A percentile compares a stretch with the other conserved stretches of the same genome.
Evolutionary conservation across 2,329 filamentous ascomycete species (phyloP).

Genomic region (Arachnomyces sp.): DNA sequence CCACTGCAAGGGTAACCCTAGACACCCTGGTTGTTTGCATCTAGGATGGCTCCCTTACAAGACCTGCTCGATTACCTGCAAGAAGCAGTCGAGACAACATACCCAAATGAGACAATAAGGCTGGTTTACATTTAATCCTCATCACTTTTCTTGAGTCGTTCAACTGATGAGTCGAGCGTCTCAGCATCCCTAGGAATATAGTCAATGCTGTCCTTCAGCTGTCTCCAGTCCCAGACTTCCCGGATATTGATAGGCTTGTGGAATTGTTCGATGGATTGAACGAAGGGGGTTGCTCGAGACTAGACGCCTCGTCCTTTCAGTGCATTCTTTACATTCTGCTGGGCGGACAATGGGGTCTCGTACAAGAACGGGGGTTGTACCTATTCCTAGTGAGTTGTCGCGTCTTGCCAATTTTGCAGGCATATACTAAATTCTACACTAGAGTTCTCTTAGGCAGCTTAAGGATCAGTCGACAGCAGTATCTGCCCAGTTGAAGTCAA

Average conservation of each 20-base stretch:
- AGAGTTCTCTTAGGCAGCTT: conserved; percentile 9
- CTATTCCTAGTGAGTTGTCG: conserved; percentile 11
- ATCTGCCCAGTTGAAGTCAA: conserved; percentile 8
- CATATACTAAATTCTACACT: not conserved
- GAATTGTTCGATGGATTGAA: conserved; percentile 9
- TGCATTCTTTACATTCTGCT: conserved; percentile 12
- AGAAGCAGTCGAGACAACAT: too few species aligned
- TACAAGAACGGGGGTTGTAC: conserved; percentile 11
- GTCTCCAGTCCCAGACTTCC: conserved; percentile 3
- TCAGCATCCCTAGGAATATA: conserved; percentile 8
- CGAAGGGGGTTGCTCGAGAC: conserved; percentile 5
- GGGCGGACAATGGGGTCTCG: conserved; percentile 6
- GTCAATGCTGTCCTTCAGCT: conserved; percentile 6
- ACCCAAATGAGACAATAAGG: too few species aligned
- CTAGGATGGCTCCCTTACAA: too few species aligned
- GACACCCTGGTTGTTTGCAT: too few species aligned
- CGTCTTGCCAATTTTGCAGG: not conserved
- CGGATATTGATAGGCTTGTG: conserved; percentile 3
- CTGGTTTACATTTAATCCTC: too few species aligned
- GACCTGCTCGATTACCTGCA: too few species aligned
- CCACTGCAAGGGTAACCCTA: too few species aligned
- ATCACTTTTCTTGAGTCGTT: not conserved
- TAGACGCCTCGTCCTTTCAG: conserved; percentile 12
- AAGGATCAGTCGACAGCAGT: conserved; percentile 1
- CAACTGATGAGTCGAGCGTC: too few species aligned